Evolutionary conservation across 768 basidiomycete genomes (phyloP), one percentile per base, ranked within the genome.

Genomic region (Amanita phalloides): DNA sequence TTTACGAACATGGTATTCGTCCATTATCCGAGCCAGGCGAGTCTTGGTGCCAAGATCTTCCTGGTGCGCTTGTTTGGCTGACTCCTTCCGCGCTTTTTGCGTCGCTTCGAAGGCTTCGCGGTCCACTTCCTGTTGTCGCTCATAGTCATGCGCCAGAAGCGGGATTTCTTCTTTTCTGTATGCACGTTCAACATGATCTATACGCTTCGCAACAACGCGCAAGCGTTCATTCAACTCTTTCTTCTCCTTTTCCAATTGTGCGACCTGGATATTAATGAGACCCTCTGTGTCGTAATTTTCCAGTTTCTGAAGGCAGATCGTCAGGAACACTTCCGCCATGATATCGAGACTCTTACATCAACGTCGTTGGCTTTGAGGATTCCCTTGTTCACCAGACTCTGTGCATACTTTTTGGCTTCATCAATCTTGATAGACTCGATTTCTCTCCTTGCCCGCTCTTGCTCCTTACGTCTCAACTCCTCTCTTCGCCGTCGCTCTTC

Each of bases 211-310:
- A 41, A 84, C 76, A 57, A 94, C 79, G 21, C 91, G 84, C 45
- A 95, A 75, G 20, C 86, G 79, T 60, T 92, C 88, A 53, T 75
- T 77, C 56, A 90, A 72, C 58, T 92, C 88, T 60, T 81, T 85
- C 76, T 93, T 95, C 71, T 98, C 94, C 71, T 95, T 96, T 71
- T 96, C 96, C 42, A 97, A 76, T 62, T 97, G 92, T 57, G 91
- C 84, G 35, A 96, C 92, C 65, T 96, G 93, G 58, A 96, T 79
- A 28, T 77, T 79, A 66, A 97, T 85, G 55, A 98, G 78, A 44
- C 81, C 81, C 60, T 89, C 85, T 7, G 91, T 92, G 65, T 90
- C 90, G 55, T 88, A 73, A 47, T 80, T 81, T 59, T 90, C 87
- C 66, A 93, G 75, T 62, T 87, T 84, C 86, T 91, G 56, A 6